Percentiles rank a stretch among this genome's conserved stretches.
These are phyloP conservation scores for Strobilomyces confusus DNA, from an alignment of 768 basidiomycete genomes.

Conservation along the genomic window DNA sequence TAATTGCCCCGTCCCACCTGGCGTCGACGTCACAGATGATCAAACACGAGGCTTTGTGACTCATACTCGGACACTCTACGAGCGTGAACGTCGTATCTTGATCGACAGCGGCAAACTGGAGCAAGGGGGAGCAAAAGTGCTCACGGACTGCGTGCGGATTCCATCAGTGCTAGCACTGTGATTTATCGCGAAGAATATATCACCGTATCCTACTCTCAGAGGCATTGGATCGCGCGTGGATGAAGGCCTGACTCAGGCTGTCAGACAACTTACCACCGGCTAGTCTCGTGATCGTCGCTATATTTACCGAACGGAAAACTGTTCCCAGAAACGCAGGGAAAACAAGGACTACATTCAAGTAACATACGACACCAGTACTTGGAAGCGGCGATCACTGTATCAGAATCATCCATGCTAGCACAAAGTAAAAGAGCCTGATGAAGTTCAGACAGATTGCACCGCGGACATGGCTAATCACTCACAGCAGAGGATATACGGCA, in stretches of 20 bases:
- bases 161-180: conserved; percentile 3
- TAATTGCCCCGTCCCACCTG: conserved; percentile 84
- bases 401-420: conserved; percentile 95
- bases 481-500: conserved; percentile 95
- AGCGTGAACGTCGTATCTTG: conserved; percentile 71
- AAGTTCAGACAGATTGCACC: not conserved
- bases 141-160: conserved; percentile 55
- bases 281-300: not conserved
- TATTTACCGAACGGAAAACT: not conserved
- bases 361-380: conserved; percentile 2
- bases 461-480: conserved; percentile 30
- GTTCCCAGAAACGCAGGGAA: not conserved
- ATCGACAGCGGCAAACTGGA: conserved; percentile 77
- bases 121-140: conserved; percentile 89
- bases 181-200: not conserved
- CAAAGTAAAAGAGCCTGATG: conserved; percentile 83
- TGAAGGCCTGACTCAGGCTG: not conserved
- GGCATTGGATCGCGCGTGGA: conserved; percentile 18
- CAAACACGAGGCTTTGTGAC: not conserved
- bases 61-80: conserved; percentile 83
- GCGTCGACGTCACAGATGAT: conserved; percentile 19
- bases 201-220: conserved; percentile 33
- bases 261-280: too few relatives aligned
- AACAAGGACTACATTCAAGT: conserved; percentile 15
- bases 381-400: conserved; percentile 54